A percentile compares a stretch with the other conserved stretches of the same genome.
Conservation (phyloP, 139 green algal species). For the Eudorina sp. region DNA sequence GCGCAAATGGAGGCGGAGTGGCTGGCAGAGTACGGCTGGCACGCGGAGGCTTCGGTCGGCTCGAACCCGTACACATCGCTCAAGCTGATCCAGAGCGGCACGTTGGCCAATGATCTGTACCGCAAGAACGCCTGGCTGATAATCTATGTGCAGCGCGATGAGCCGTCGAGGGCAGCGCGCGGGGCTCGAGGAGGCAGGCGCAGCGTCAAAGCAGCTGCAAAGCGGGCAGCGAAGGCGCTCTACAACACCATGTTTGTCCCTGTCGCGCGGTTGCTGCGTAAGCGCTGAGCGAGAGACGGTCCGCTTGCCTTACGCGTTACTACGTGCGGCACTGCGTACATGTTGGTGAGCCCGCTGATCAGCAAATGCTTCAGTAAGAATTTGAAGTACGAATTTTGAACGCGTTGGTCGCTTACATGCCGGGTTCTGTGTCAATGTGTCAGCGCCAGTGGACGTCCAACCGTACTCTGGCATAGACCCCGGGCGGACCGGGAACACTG, state of each 20-base stretch:
- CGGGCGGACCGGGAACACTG: too few relatives aligned
- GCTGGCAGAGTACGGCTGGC: constrained; percentile 16
- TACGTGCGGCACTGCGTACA: too few relatives aligned
- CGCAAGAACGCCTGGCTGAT: constrained; percentile 51
- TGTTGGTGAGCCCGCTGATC: too few relatives aligned
- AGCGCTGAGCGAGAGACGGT: neutral
- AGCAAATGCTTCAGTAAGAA: too few relatives aligned
- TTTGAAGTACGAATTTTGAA: too few relatives aligned
- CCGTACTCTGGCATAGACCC: too few relatives aligned
- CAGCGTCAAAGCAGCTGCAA: neutral
- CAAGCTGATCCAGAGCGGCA: constrained; percentile 50
- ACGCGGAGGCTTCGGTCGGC: neutral
- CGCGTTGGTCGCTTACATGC: too few relatives aligned
- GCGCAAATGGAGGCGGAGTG: constrained; percentile 41
- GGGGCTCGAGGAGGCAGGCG: neutral
- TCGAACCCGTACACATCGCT: constrained; percentile 52
- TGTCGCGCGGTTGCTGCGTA: neutral
- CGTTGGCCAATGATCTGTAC: constrained; percentile 51
- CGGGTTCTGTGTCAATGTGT: too few relatives aligned
- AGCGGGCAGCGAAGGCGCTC: neutral
- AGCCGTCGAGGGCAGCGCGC: too few relatives aligned
- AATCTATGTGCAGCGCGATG: neutral
- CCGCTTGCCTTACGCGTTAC: too few relatives aligned
- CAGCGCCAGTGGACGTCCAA: too few relatives aligned
- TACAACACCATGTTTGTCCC: neutral